Evolutionary conservation across 148 eudicot genomes (phyloP).

Genomic region (Polygonum maritimum): DNA sequence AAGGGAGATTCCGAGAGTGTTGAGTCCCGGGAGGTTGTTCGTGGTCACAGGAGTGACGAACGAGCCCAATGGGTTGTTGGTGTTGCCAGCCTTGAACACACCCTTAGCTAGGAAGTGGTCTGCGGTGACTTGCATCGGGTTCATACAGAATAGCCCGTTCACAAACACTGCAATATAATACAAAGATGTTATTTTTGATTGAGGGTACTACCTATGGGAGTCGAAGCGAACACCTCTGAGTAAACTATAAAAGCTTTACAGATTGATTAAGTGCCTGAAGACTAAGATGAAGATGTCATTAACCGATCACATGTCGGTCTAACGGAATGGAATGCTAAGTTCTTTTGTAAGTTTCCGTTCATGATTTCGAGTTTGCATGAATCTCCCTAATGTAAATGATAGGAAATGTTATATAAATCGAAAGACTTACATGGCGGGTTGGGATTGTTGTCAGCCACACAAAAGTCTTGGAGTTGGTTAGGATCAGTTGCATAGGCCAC

Average conservation of each 20-base stretch:
- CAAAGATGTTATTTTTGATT: too few species aligned
- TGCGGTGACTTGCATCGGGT: neutral
- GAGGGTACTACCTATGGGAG: too few species aligned
- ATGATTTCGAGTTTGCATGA: too few species aligned
- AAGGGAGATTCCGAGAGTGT: slow-evolving; percentile 24
- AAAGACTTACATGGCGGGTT: neutral
- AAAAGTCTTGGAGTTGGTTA: slow-evolving; percentile 7
- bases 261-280: too few species aligned
- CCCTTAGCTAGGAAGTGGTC: slow-evolving; percentile 6
- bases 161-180: neutral
- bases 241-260: too few species aligned
- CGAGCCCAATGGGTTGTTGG: neutral
- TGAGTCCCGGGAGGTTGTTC: slow-evolving; percentile 11
- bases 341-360: too few species aligned
- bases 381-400: too few species aligned
- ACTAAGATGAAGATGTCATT: too few species aligned
- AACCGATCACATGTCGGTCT: too few species aligned
- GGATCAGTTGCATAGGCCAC: slow-evolving; percentile 7
- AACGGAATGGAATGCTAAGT: too few species aligned
- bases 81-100: neutral
- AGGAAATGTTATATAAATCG: too few species aligned
- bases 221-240: too few species aligned
- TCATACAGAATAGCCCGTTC: slow-evolving; percentile 4
- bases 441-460: slow-evolving; percentile 2
- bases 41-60: neutral